These are phyloP conservation scores for Entophlyctis luteolus DNA, from an alignment of 192 early-diverging fungal species.

Conservation along the genomic window DNA sequence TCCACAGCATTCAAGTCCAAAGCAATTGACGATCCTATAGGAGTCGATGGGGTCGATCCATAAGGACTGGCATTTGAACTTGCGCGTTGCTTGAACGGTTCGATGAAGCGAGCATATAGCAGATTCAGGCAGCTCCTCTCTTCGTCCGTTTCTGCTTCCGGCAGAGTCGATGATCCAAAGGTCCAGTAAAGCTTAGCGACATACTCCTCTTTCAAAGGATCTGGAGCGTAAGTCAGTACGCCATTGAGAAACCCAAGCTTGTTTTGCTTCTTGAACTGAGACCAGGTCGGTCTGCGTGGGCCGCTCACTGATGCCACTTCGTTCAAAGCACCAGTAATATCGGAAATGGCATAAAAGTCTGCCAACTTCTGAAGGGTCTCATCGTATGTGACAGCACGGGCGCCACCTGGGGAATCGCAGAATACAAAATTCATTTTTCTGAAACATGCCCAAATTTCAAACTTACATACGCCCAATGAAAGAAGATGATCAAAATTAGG, in stretches of 20 bases:
- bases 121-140: neutral
- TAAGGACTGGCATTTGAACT: neutral
- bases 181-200: neutral
- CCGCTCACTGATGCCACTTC: neutral
- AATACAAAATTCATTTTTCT: slow-evolving; percentile 13
- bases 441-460: no score
- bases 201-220: neutral
- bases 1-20: neutral
- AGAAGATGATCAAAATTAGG: no score
- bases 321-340: neutral
- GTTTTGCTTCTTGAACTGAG: neutral
- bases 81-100: neutral
- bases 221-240: neutral
- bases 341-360: neutral
- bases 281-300: neutral
- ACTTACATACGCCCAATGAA: no score
- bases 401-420: neutral
- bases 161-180: neutral
- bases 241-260: neutral
- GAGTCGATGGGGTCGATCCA: neutral
- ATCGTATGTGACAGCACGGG: neutral
- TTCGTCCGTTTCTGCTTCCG: neutral
- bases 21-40: neutral
- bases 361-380: neutral
- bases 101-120: slow-evolving; percentile 1